phyloP scores from a whole-genome alignment of 116 monocot genomes.

The Papilionanthe hybrid region DNA sequence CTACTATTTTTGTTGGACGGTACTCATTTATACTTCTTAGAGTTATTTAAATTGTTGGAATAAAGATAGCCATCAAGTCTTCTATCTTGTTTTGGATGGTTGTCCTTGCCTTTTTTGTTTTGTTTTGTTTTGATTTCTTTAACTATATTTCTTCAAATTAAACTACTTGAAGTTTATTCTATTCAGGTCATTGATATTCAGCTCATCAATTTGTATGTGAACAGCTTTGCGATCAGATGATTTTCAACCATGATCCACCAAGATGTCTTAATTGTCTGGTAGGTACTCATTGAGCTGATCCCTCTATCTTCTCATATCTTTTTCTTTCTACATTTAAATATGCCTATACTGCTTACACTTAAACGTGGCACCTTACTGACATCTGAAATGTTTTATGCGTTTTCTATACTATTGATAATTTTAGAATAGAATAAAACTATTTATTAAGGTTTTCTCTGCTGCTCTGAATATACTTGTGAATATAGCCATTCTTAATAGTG shows the following conservation, averaged over 20 bases:
- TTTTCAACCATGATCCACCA: conserved; percentile 94
- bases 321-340: not conserved
- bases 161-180: conserved; percentile 17
- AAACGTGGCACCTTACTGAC: not conserved
- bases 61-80: not conserved
- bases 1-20: not conserved
- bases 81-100: not conserved
- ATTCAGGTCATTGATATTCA: conserved; percentile 26
- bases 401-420: not conserved
- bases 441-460: too few species aligned
- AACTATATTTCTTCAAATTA: conserved; percentile 12
- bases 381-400: not conserved
- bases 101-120: not conserved
- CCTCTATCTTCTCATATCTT: not conserved
- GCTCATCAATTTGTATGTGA: conserved; percentile 27
- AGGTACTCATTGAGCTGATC: conserved; percentile 2
- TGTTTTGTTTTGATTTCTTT: not conserved
- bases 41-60: not conserved
- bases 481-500: too few species aligned
- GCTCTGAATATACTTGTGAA: too few species aligned
- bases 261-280: conserved; percentile 82
- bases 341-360: not conserved
- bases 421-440: not conserved
- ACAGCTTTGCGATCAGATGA: conserved; percentile 85
- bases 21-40: not conserved